Evolutionary conservation across 2,329 filamentous ascomycete genomes (phyloP), one percentile per base, ranked within the genome.

Genomic region (Venturiaceae sp.): DNA sequence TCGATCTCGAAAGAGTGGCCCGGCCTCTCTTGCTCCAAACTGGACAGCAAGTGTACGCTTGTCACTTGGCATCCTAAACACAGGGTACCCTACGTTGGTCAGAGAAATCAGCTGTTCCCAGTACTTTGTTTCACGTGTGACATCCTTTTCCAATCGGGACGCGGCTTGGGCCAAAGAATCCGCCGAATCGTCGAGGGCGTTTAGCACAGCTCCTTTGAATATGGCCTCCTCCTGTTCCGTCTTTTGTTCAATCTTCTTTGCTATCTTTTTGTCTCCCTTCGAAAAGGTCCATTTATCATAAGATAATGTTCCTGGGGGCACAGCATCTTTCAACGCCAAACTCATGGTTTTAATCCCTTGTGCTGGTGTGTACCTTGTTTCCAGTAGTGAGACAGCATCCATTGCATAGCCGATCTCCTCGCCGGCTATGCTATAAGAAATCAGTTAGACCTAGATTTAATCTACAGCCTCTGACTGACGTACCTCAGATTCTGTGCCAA

Each of bases 91-190:
- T 58, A 85, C 86, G 63, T 90, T 83, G 63, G 87, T 90, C 47
- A 97, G 84, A 9, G 84, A 83, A 52, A 95, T 75, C 2, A 97
- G 82, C 65, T 95, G 87, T 58, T 87, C 82, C 94, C 94, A 99
- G 71, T 95, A 99, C 65, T 81, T 86, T 1, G 85, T 86, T 74
- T 99, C 94, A 32, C 84, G 83, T 9, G 82, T 80, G 34, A 95
- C 87, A 69, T 96, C 92, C 11, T 81, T 82, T 64, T 90, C 83
- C 13, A 99, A 74, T 41, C 89, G 81, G 28, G 80, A 78, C 0
- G 88, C 87, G 4, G 91, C 86, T 9, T 83, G 80, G 14, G 90
- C 75, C 23, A 96, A 81, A 36, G 85, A 85, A 64, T 89, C 86
- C 1, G 90, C 85, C 3, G 88, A 85, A 34, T 83, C 81, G 65